phyloP scores from a whole-genome alignment of 805 yeast species.

The Saturnispora kantuleensis region DNA sequence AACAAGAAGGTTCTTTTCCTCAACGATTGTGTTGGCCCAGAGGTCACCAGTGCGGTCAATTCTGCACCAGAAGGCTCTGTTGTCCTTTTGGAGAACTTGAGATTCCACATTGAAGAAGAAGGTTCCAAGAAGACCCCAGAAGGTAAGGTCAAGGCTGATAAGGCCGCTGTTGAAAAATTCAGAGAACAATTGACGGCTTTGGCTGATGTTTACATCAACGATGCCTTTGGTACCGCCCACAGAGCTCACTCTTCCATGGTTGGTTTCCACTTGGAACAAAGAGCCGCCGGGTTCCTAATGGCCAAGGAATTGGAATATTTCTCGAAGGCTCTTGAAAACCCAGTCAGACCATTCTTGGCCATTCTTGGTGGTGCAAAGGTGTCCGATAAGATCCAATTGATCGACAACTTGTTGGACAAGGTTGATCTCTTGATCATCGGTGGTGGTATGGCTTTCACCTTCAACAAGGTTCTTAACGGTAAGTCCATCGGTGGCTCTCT shows the following conservation, averaged over 20 bases:
- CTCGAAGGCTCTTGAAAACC: constrained; percentile 97
- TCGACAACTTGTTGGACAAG: constrained; percentile 93
- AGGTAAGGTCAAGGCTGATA: constrained; percentile 85
- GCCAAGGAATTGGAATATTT: constrained; percentile 95
- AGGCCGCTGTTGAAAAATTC: constrained; percentile 76
- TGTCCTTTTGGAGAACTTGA: constrained; percentile 89
- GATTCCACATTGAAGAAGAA: constrained; percentile 98
- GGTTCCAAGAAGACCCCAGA: constrained; percentile 79
- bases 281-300: constrained; percentile 98
- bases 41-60: constrained; percentile 74
- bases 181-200: constrained; percentile 82
- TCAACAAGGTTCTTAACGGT: constrained; percentile 84
- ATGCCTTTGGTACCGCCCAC: constrained; percentile 99
- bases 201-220: constrained; percentile 96
- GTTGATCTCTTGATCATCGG: constrained; percentile 91
- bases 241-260: constrained; percentile 99
- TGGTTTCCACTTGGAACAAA: constrained; percentile 89
- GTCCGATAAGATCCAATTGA: constrained; percentile 96
- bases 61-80: constrained; percentile 70
- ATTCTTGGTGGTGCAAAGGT: constrained; percentile 99
- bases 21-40: constrained; percentile 84
- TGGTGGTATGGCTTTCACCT: constrained; percentile 99
- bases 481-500: constrained; percentile 87
- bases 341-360: constrained; percentile 96
- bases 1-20: constrained; percentile 71